Evolutionary conservation across 2,329 filamentous ascomycete genomes (phyloP).

Genomic region (Elsinoe batatas): DNA sequence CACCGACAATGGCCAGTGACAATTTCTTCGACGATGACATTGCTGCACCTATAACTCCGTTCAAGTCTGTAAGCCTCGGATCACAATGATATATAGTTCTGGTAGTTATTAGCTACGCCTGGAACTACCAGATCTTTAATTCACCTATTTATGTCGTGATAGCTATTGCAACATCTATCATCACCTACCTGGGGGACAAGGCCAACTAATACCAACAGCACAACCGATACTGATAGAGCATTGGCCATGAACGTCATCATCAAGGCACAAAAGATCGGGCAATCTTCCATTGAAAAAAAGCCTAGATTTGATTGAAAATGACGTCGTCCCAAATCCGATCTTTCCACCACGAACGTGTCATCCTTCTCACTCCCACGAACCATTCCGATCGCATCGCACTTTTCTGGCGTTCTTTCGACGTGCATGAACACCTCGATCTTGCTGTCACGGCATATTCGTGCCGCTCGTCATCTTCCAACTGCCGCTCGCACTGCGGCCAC

Average conservation of each 20-base stretch:
- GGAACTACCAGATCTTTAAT: no score
- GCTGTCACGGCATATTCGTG: conserved; percentile 4
- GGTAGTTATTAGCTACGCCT: neutral
- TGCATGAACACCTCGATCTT: conserved; percentile 5
- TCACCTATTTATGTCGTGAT: no score
- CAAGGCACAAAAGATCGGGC: neutral
- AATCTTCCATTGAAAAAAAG: neutral
- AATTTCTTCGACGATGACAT: conserved; percentile 12
- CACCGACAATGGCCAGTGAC: conserved; percentile 29
- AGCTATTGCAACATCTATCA: no score
- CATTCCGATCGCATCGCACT: neutral
- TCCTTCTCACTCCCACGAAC: neutral
- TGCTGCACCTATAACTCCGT: no score
- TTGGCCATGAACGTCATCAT: neutral
- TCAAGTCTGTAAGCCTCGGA: no score
- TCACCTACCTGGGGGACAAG: neutral
- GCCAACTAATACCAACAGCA: neutral
- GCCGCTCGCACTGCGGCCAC: neutral
- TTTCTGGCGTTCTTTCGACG: neutral
- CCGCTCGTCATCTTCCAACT: neutral
- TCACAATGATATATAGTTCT: no score
- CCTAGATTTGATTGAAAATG: neutral
- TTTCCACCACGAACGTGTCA: conserved; percentile 4
- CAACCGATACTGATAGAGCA: neutral
- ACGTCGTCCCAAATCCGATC: conserved; percentile 1